Conservation (phyloP, 2,329 filamentous ascomycete genomes). For the Diaporthe destruens region DNA sequence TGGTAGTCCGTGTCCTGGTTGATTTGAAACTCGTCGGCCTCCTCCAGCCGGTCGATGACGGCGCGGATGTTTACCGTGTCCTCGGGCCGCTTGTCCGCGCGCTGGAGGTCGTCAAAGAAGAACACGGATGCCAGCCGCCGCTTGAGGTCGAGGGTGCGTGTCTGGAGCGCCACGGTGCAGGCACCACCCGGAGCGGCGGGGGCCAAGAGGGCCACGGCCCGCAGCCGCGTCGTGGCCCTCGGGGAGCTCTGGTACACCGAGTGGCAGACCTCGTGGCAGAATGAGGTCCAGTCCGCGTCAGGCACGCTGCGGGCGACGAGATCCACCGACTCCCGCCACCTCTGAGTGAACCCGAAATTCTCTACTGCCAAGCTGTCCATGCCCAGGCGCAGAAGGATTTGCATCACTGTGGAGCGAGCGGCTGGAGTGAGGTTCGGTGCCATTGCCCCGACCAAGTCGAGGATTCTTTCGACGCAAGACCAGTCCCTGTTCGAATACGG, state of each 20-base stretch:
- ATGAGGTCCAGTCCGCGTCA: slow-evolving; percentile 50
- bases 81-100: slow-evolving; percentile 57
- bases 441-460: slow-evolving; percentile 57
- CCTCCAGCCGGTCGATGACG: slow-evolving; percentile 60
- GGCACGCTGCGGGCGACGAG: slow-evolving; percentile 59
- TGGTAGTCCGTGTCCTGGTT: slow-evolving; percentile 73
- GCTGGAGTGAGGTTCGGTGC: slow-evolving; percentile 52
- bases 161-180: slow-evolving; percentile 2
- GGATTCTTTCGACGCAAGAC: slow-evolving; percentile 58
- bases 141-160: slow-evolving; percentile 69
- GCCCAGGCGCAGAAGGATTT: slow-evolving; percentile 66
- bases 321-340: slow-evolving; percentile 58
- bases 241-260: slow-evolving; percentile 61
- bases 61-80: slow-evolving; percentile 56
- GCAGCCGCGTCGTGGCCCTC: slow-evolving; percentile 65
- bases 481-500: slow-evolving; percentile 56
- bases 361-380: slow-evolving; percentile 64
- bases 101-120: slow-evolving; percentile 65
- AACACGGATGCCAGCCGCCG: slow-evolving; percentile 75
- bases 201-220: slow-evolving; percentile 71
- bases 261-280: slow-evolving; percentile 62
- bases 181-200: slow-evolving; percentile 54
- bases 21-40: slow-evolving; percentile 64
- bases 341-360: slow-evolving; percentile 55
- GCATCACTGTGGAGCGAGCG: slow-evolving; percentile 56